Evolutionary conservation across 192 early-diverging fungal genomes (phyloP).

Genomic region (Podila epigama): DNA sequence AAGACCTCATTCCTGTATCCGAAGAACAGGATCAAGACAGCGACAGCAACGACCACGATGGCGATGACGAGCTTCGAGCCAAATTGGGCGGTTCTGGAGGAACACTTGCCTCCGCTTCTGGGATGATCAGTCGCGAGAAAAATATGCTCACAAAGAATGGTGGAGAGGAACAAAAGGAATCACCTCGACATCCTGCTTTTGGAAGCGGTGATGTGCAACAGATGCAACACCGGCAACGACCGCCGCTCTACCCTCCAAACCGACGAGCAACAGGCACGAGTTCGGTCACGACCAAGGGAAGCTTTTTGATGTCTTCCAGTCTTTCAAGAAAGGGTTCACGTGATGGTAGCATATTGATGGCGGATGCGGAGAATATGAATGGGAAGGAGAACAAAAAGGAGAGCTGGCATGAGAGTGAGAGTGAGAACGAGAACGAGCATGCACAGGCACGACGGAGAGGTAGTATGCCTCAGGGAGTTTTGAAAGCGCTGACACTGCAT

Average conservation of each 20-base stretch:
- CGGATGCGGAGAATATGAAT: no score
- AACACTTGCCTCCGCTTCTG: not conserved
- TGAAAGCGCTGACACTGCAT: not conserved
- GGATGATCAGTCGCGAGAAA: not conserved
- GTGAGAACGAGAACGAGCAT: not conserved
- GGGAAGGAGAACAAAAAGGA: no score
- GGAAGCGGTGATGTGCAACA: no score
- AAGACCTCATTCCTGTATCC: slow-evolving; percentile 1
- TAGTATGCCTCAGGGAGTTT: not conserved
- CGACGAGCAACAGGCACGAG: not conserved
- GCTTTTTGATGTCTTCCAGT: not conserved
- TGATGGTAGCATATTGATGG: no score
- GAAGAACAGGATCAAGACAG: not conserved
- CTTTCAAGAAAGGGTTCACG: no score
- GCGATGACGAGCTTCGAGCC: not conserved
- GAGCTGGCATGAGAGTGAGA: no score
- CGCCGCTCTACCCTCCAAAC: not conserved
- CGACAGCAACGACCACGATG: not conserved
- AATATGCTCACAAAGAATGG: not conserved
- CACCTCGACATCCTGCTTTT: no score
- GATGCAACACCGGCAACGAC: not conserved
- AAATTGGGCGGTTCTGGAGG: not conserved
- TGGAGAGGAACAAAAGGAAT: not conserved
- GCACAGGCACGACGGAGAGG: not conserved
- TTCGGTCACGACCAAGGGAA: not conserved